Base-by-base conservation (phyloP, 2,329 filamentous ascomycete genomes). In the Pseudocercospora eumusae region DNA sequence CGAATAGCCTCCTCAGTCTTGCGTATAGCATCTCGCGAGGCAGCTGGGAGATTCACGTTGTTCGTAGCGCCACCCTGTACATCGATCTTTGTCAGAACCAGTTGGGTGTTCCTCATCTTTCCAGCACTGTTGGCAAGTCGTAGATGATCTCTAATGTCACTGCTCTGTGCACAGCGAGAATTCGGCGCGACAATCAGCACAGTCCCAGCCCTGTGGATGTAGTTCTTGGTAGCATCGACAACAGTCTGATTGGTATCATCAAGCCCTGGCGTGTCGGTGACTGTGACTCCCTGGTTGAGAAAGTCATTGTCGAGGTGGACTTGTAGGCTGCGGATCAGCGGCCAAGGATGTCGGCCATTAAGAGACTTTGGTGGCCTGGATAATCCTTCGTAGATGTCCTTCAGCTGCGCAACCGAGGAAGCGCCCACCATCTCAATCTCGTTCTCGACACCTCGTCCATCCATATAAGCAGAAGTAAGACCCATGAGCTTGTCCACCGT, bases 211-310 rank as follows among this genome's bases (percentile, higher is more conserved):
- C 13, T 13, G 21, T 56, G 59, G 25, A 69, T 21, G 25, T 69
- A 69, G 3, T 55, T 23, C n/a, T 47, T 56, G 1, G 69, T 67
- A 1, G 44, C 42, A n/a, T 66, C 50, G 7, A 70, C 65, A 18
- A 66, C 56, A 1, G 49, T 36, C 10, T 44, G 55, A 52, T 69
- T 66, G 31, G 50, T 60, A 53, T 71, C 69, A 2, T 56, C 54
- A 11, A 66, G 55, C 0, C 68, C 69, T 1, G 69, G 66, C 2
- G 62, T 54, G 49, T 71, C 69, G 3, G 67, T 63, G 21, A 70
- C 23, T 2, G 62, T 33, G 2, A 67, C 25, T 7, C 68, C 68
- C 3, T 47, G 57, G 7, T 64, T 55, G n/a, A 68, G 65, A 13
- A 71, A 21, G 13, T 60, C 36, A 18, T 59, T 49, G 10, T 65